These are phyloP conservation scores for Aspergillus flavus DNA, from an alignment of 2,329 filamentous ascomycete genomes.

Conservation along the genomic window DNA sequence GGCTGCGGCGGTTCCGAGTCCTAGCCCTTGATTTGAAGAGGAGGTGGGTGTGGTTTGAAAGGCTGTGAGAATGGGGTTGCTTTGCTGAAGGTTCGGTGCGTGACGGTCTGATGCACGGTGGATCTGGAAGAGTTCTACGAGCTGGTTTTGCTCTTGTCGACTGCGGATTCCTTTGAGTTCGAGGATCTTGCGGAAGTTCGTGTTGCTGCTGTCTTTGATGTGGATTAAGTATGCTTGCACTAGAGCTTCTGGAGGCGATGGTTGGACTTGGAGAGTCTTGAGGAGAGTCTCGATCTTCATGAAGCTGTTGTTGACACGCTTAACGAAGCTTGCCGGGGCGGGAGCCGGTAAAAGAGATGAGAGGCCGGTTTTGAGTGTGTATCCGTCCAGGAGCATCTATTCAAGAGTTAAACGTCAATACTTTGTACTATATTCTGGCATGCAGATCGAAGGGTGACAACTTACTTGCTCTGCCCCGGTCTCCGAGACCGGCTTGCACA, in stretches of 20 bases:
- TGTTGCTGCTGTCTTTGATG: conserved; percentile 88
- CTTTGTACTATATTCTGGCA: background rate
- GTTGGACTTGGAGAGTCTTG: conserved; percentile 93
- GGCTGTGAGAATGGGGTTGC: conserved; percentile 70
- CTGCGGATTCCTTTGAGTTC: conserved; percentile 87
- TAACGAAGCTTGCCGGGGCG: conserved; percentile 69
- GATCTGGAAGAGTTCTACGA: conserved; percentile 88
- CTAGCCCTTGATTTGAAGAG: conserved; percentile 48
- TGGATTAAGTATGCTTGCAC: conserved; percentile 98
- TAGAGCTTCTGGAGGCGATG: conserved; percentile 86
- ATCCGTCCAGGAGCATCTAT: conserved; percentile 93
- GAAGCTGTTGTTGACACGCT: conserved; percentile 83
- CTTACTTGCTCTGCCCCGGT: conserved; percentile 86
- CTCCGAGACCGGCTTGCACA: conserved; percentile 88
- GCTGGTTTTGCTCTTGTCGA: conserved; percentile 76
- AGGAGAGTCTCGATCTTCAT: conserved; percentile 86
- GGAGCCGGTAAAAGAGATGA: conserved; percentile 59
- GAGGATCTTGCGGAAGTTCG: conserved; percentile 94
- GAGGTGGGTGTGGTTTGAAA: conserved; percentile 48
- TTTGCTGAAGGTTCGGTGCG: conserved; percentile 67
- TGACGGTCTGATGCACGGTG: conserved; percentile 70
- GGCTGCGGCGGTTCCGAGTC: conserved; percentile 43
- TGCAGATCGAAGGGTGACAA: background rate
- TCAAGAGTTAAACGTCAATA: background rate
- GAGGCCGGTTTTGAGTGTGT: conserved; percentile 59